Evolutionary conservation across 441 rosid genomes (phyloP), one percentile per base, ranked within the genome.

Genomic region (Populus hybrid): DNA sequence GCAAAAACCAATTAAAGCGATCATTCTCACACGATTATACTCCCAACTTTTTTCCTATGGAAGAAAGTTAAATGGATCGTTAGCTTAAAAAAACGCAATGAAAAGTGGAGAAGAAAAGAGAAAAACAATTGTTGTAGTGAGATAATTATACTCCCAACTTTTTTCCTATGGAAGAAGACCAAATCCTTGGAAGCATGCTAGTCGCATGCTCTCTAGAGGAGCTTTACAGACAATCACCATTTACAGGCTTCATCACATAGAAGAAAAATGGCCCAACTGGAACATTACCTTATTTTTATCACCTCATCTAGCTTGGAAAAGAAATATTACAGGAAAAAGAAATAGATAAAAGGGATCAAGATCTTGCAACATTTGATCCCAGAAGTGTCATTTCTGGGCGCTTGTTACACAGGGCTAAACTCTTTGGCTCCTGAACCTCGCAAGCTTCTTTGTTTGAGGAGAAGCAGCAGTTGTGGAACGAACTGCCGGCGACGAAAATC

Each of bases 381-480:
- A 14, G 57, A 46, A 46, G 57, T 46, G 14, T 7, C 28, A 63
- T 78, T 28, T 28, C 76, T 81, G 83, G 57, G 81, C 87, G 46
- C 91, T 91, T 32, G 89, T 81, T 19, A 90, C 76, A 65, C 95
- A 89, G 38, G 94, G 89, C 59, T 91, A 87, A 91, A 94, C 78
- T 81, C 90, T 87, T 38, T 83, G 89, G 80, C 97, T 92, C 76
- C 89, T 79, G 83, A 90, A 89, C 77, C 94, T 86, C 72, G 75
- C 85, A 65, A 90, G 87, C 74, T 90, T 86, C 70, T 81, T 84
- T 7, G 72, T 63, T 10, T 38, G 75, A 0, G 85, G 72, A 65
- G 79, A 79, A 34, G 84, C 75, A 46, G 46, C 75, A 24, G 24
- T 38, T 38, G 23, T 16, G 42, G 18, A 42, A 63, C 61, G 46